Evolutionary conservation across 2,329 filamentous ascomycete genomes (phyloP), one percentile per base, ranked within the genome.

Genomic region (Pestalotiopsis sp.): DNA sequence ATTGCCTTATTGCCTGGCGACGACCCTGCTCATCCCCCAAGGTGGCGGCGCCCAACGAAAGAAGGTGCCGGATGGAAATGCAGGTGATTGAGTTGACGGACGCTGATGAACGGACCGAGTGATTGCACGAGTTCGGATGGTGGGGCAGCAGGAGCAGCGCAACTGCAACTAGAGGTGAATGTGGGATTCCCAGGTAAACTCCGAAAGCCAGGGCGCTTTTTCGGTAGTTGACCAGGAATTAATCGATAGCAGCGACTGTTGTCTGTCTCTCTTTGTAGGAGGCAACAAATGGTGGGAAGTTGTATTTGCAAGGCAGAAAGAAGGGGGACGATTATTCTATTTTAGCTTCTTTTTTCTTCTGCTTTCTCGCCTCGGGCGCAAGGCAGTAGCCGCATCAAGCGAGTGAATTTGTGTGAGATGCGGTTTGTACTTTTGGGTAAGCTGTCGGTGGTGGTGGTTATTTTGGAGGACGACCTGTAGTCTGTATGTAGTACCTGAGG

Each of bases 301-400:
- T 52, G 44, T n/a, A 52, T 52, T n/a, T 7, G 6, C 44, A 52
- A 52, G 44, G 44, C 44, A 52, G 44, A 52, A 48, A 35, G 30
- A 35, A 52, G 44, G 44, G 44, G 20, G 44, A 52, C 20, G 44
- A n/a, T 52, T n/a, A 52, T 52, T 52, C 44, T 52, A 52, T 52
- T 52, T 52, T 52, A 52, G 44, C 17, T 52, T 52, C 9, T 52
- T 20, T n/a, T 52, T 7, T 48, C 44, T 7, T 48, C 44, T 52
- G 17, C 17, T 20, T 63, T 35, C 39, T 48, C 22, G 60, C 38
- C 39, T 44, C 38, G 39, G 38, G 39, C 60, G 39, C 60, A 63
- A 63, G 60, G 60, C 35, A 63, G 60, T 63, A 63, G 39, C 60
- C 60, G 60, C 20, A 39, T 39, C 60, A 63, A 63, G 60, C 60